Base-by-base conservation (phyloP, 2,329 filamentous ascomycete species). In the Arthrobotrys entomopaga region DNA sequence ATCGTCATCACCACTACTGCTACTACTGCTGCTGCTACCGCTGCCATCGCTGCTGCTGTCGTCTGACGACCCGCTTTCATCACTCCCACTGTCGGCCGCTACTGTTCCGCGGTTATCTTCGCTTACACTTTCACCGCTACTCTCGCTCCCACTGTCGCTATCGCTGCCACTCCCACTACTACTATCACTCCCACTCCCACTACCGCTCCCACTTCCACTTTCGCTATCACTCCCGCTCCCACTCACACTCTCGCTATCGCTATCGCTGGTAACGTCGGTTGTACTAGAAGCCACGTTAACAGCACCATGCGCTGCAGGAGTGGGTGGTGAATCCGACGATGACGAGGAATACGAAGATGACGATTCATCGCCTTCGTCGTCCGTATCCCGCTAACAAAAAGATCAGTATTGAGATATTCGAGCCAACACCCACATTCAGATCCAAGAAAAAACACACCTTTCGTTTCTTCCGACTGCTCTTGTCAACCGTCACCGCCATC, bases 301-400 rank as follows among this genome's bases (percentile, higher is more conserved):
- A 34, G 50, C 22, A 22, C 54, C 46, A 16, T 50, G 63, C 59
- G 63, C 63, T 24, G 49, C 29, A 8, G 70, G 70, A 34, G 70
- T 67, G 20, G 50, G 34, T 16, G 70, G 70, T 63, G 63, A 53
- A 40, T 66, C 63, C 20, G 56, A 57, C 20, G 20, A 53, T 53
- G 50, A 26, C 2, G n/a, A 57, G 2, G 53, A 42, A 3, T 34
- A 57, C 20, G 53, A 57, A 13, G 53, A 56, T 40, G 52, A 57
- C 29, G 69, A 74, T 61, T 74, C 70, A 38, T 66, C 63, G 22
- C 63, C 63, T 54, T 74, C 70, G 53, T 74, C 70, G 57, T 74
- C 70, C 40, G 70, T 61, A 46, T 74, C 70, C 63, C 70, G 56
- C 70, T 74, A 54, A 34, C 42, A n/a, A 29, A 53, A 3, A 29